phyloP scores from a whole-genome alignment of 768 basidiomycete species.

The Cystofilobasidium capitatum region DNA sequence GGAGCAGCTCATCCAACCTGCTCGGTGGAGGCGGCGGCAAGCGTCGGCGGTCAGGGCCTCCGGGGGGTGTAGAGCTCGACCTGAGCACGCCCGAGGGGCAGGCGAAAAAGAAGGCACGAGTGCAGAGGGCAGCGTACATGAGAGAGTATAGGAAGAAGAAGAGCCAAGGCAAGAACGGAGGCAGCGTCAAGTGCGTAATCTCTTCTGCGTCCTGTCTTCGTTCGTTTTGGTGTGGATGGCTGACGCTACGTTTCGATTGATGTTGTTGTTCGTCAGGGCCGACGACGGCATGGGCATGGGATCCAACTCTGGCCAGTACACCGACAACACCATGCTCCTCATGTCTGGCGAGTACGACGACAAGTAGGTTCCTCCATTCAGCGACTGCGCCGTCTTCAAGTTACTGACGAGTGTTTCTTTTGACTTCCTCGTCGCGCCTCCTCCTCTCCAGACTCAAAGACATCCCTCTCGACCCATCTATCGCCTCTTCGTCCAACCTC shows the following conservation, averaged over 20 bases:
- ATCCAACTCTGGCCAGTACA: not conserved
- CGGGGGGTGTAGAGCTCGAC: not conserved
- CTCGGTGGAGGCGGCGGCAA: not conserved
- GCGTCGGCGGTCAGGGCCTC: not conserved
- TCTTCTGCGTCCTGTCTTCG: not conserved
- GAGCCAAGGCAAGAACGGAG: slow-evolving; percentile 3
- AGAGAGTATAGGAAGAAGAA: slow-evolving; percentile 12
- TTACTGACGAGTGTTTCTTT: too few species aligned
- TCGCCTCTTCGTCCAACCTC: too few species aligned
- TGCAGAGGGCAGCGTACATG: slow-evolving; percentile 3
- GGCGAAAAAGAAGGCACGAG: slow-evolving; percentile 11
- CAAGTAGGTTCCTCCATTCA: not conserved
- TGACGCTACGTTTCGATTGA: not conserved
- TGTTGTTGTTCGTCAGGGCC: not conserved
- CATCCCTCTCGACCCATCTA: too few species aligned
- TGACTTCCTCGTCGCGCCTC: too few species aligned
- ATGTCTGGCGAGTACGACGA: not conserved
- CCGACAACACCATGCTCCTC: not conserved
- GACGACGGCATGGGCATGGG: not conserved
- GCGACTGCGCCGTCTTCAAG: not conserved
- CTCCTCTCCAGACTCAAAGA: too few species aligned
- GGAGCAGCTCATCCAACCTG: not conserved
- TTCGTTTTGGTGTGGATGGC: not conserved
- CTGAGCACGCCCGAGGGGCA: slow-evolving; percentile 5
- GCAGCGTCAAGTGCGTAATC: not conserved